These are phyloP conservation scores for Cytospora piceae DNA, from an alignment of 2,329 filamentous ascomycete genomes.

Conservation along the genomic window DNA sequence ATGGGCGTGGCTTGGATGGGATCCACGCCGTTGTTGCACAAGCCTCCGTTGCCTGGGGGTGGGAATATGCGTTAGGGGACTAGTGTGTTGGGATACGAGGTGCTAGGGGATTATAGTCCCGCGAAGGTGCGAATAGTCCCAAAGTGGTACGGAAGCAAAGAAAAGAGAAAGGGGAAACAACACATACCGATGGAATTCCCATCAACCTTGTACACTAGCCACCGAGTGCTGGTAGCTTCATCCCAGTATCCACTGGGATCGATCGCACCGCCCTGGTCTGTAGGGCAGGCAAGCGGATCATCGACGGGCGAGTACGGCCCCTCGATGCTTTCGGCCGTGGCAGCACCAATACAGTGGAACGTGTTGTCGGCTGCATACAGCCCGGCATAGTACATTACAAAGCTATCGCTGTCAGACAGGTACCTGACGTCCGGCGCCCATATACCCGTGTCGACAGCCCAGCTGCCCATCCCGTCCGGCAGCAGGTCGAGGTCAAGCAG, in stretches of 20 bases:
- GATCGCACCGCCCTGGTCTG: constrained; percentile 52
- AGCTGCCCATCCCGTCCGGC: constrained; percentile 46
- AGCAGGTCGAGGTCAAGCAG: constrained; percentile 50
- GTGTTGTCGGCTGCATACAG: constrained; percentile 34
- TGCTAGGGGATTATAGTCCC: background rate
- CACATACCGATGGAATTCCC: constrained; percentile 46
- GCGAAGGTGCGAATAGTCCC: background rate
- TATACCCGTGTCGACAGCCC: constrained; percentile 45
- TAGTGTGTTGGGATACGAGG: background rate
- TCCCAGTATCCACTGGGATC: constrained; percentile 51
- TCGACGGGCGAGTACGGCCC: constrained; percentile 47
- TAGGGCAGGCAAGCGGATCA: constrained; percentile 46
- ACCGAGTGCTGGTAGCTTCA: constrained; percentile 50
- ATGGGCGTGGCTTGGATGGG: constrained; percentile 44
- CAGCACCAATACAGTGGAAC: constrained; percentile 52
- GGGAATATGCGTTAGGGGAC: background rate
- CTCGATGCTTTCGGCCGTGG: constrained; percentile 41
- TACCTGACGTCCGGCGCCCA: constrained; percentile 58
- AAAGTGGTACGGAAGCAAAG: background rate
- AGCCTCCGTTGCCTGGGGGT: constrained; percentile 32
- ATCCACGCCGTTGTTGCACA: constrained; percentile 40
- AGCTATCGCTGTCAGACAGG: constrained; percentile 43
- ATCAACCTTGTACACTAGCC: constrained; percentile 58
- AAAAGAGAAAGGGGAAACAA: background rate
- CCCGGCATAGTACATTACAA: constrained; percentile 55